Evolutionary conservation across 2,329 filamentous ascomycete species (phyloP), one percentile per base, ranked within the genome.

Genomic region (Dothideomycetes sp.): DNA sequence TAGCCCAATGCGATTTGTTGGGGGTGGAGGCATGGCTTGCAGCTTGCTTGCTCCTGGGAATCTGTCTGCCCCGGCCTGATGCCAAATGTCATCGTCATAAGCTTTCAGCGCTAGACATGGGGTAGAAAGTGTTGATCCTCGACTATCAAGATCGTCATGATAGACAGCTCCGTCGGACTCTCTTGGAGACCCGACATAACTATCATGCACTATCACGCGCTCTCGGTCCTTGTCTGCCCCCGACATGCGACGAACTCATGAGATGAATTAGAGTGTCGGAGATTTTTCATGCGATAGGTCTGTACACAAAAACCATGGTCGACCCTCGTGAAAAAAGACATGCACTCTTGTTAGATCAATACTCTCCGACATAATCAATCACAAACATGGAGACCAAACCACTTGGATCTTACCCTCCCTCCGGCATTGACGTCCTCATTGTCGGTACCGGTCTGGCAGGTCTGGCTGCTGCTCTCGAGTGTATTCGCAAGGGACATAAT

Each of bases 371-470:
- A 5, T 16, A 18, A 32, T 23, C 34, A 11, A 24, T 36, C 42
- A 29, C 29, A 35, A 44, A 31, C 37, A 47, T 47, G 45, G 54
- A 54, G 45, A 55, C 60, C 27, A 70, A 64, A 52, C 69, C 70
- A 13, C 57, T 73, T n/a, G 70, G 70, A 24, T 70, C 68, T 3
- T 74, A 73, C 53, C 64, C 65, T 16, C 49, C 58, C 11, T 50
- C 47, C 27, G 54, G 53, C 35, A 54, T 57, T 32, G 52, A 54
- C 45, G 52, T 57, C n/a, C 45, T 57, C 23, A 48, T 57, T 25
- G 52, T 57, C 3, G 54, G 54, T 24, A 56, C 54, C 17, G 54
- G 54, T 38, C 43, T 57, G 16, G 54, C 54, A 29, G 54, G 54
- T 29, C 44, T 57, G 22, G 51, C 54, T 6, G 54, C 54, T 13